Percentiles rank a stretch among this genome's conserved stretches.
Evolutionary conservation across 2,329 filamentous ascomycete species (phyloP).

Genomic region (Neoascochyta sp.): DNA sequence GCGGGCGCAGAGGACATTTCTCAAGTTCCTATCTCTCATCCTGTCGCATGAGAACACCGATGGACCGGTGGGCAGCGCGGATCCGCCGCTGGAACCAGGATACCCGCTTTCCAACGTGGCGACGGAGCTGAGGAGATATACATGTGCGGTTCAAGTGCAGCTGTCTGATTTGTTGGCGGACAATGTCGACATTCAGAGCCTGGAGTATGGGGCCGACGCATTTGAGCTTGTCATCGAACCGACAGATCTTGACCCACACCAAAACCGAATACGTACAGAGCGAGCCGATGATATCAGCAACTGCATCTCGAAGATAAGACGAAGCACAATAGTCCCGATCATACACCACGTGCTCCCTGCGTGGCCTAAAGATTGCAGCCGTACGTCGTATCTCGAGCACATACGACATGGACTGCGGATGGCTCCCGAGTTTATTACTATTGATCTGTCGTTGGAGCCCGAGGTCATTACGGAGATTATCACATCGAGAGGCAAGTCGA

Average conservation of each 20-base stretch:
- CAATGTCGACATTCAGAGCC: conserved; percentile 58
- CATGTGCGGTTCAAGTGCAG: conserved; percentile 63
- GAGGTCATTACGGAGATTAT: conserved; percentile 51
- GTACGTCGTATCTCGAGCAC: conserved; percentile 52
- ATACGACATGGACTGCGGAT: conserved; percentile 59
- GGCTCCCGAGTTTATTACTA: conserved; percentile 56
- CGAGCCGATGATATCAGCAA: conserved; percentile 51
- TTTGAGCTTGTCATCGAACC: conserved; percentile 58
- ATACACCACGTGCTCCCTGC: conserved; percentile 38
- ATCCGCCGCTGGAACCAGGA: conserved; percentile 60
- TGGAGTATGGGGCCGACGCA: conserved; percentile 65
- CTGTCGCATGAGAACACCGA: conserved; percentile 48
- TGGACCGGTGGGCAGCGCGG: conserved; percentile 12
- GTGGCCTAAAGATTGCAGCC: conserved; percentile 23
- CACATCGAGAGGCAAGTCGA: conserved; percentile 52
- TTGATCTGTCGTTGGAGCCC: conserved; percentile 59
- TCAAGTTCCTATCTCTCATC: conserved; percentile 63
- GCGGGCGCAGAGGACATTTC: conserved; percentile 64
- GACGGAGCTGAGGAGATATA: conserved; percentile 60
- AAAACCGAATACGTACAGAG: conserved; percentile 11
- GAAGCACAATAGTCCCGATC: conserved; percentile 55
- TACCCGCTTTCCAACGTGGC: conserved; percentile 63
- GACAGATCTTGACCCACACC: conserved; percentile 11
- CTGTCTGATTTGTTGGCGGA: conserved; percentile 55
- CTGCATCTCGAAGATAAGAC: conserved; percentile 57